phyloP scores from a whole-genome alignment of 106 monocot species.

The Vanilla planifolia region DNA sequence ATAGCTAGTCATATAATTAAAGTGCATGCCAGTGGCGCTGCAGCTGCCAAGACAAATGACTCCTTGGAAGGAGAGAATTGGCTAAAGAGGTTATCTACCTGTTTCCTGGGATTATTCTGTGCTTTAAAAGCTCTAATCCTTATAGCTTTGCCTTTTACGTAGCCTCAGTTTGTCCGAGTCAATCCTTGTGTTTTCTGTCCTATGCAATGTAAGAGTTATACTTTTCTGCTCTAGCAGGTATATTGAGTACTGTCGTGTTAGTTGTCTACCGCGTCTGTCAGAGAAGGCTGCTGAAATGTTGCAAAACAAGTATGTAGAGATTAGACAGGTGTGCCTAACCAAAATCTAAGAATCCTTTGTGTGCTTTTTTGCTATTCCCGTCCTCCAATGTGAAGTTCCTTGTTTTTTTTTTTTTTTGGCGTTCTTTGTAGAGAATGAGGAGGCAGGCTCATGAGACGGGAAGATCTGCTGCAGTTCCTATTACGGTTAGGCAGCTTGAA shows the following conservation, averaged over 20 bases:
- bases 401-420: not conserved
- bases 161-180: no score
- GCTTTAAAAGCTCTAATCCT: no score
- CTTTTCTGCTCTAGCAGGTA: slow-evolving; percentile 33
- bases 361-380: not conserved
- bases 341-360: not conserved
- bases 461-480: slow-evolving; percentile 77
- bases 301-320: slow-evolving; percentile 87
- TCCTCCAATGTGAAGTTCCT: not conserved
- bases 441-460: slow-evolving; percentile 91
- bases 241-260: slow-evolving; percentile 77
- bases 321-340: slow-evolving; percentile 69
- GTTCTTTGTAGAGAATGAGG: slow-evolving; percentile 74
- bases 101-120: not conserved
- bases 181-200: no score
- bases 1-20: slow-evolving; percentile 97
- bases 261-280: slow-evolving; percentile 73
- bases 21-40: slow-evolving; percentile 90
- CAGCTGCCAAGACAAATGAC: slow-evolving; percentile 47
- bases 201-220: no score
- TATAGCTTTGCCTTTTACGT: no score
- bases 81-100: slow-evolving; percentile 65
- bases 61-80: slow-evolving; percentile 82
- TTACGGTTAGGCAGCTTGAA: slow-evolving; percentile 99
- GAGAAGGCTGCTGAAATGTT: slow-evolving; percentile 93